Evolutionary conservation across 208 protist species (phyloP).

Genomic region (Trypanosoma lewisi): DNA sequence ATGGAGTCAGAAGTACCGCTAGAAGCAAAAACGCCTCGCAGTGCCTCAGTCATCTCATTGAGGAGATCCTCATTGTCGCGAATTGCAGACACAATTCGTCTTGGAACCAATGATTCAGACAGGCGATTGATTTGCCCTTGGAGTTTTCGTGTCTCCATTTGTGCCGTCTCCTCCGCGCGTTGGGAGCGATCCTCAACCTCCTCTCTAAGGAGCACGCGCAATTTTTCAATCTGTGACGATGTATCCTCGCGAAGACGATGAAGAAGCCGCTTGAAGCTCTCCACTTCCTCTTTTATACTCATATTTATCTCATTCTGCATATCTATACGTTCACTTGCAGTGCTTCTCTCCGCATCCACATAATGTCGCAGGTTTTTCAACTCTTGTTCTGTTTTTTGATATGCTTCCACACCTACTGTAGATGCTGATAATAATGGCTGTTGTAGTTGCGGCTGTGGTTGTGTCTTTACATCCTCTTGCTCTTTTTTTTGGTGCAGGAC

Average conservation of each 20-base stretch:
- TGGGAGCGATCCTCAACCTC: background rate
- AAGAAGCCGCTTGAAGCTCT: background rate
- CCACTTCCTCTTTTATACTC: constrained; percentile 7
- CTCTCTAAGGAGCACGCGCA: constrained; percentile 7
- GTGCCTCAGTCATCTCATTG: background rate
- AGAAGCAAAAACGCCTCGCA: constrained; percentile 5
- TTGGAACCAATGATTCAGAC: background rate
- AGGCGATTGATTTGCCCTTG: constrained; percentile 10
- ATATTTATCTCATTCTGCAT: background rate
- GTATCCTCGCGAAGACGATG: constrained; percentile 12
- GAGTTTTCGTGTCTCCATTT: background rate
- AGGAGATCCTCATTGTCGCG: constrained; percentile 2
- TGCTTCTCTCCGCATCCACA: background rate
- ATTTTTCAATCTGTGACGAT: constrained; percentile 8
- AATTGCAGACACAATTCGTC: constrained; percentile 6
- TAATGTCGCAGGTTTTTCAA: background rate
- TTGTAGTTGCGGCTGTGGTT: background rate
- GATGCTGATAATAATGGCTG: background rate
- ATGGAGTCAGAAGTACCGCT: background rate
- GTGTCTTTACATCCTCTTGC: background rate
- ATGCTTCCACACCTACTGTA: background rate
- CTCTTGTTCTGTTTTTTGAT: background rate
- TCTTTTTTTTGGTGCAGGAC: background rate
- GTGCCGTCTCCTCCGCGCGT: background rate
- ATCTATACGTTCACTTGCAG: background rate